These are phyloP conservation scores for Geotrichum siamense DNA, from an alignment of 1,139 yeast species.

Conservation along the genomic window DNA sequence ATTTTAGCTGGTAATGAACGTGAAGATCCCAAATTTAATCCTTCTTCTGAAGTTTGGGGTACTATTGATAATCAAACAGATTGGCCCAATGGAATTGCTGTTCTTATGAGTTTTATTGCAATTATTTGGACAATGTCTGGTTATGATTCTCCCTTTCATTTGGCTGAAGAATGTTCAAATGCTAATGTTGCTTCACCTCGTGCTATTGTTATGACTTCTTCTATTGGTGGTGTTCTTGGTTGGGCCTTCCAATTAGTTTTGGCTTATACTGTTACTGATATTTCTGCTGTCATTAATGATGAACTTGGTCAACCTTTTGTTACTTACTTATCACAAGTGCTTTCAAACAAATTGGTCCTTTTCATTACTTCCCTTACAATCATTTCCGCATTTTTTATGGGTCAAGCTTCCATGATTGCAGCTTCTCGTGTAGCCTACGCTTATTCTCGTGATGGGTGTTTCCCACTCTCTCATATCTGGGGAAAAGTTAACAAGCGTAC, in stretches of 20 bases:
- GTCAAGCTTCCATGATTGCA: conserved; percentile 62
- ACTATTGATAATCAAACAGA: conserved; percentile 54
- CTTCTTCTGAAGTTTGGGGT: conserved; percentile 48
- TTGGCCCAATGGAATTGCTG: conserved; percentile 58
- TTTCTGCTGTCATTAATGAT: conserved; percentile 45
- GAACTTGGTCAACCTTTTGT: conserved; percentile 65
- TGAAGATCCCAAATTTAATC: conserved; percentile 48
- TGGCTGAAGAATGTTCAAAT: conserved; percentile 64
- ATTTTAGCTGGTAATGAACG: conserved; percentile 50
- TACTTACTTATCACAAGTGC: conserved; percentile 48
- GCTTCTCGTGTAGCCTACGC: conserved; percentile 65
- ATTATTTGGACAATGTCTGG: conserved; percentile 75
- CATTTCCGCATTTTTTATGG: conserved; percentile 58
- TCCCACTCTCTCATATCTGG: conserved; percentile 53
- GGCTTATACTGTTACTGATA: conserved; percentile 55
- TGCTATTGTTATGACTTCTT: conserved; percentile 60
- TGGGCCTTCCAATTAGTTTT: conserved; percentile 58
- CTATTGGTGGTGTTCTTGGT: conserved; percentile 55
- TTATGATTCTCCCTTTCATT: conserved; percentile 66
- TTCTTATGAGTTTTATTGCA: conserved; percentile 55
- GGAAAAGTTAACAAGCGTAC: conserved; percentile 48
- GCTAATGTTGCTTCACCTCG: conserved; percentile 60
- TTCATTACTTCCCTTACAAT: conserved; percentile 56
- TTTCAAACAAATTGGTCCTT: conserved; percentile 42
- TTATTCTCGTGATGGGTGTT: conserved; percentile 62